These are phyloP conservation scores for Macrotyloma uniflorum DNA, from an alignment of 306 rosid genomes.

Conservation along the genomic window DNA sequence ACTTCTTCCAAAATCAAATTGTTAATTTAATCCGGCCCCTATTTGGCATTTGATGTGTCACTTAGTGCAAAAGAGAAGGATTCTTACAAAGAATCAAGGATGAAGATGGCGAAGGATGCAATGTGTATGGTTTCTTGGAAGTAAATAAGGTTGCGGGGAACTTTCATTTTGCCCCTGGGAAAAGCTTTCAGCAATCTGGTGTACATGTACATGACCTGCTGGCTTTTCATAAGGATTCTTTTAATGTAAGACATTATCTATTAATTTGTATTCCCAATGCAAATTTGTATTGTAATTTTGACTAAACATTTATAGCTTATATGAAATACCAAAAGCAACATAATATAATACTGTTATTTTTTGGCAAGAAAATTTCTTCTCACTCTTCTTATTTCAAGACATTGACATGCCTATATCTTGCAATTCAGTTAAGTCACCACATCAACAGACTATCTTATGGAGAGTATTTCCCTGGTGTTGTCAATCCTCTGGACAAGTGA, in stretches of 20 bases:
- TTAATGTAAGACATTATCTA: constrained; percentile 72
- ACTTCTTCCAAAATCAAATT: constrained; percentile 20
- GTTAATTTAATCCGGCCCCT: constrained; percentile 12
- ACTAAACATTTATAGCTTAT: not conserved
- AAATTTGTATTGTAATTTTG: constrained; percentile 1
- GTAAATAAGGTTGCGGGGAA: constrained; percentile 98
- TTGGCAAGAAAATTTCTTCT: not conserved
- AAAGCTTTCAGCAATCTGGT: constrained; percentile 96
- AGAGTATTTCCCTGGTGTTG: constrained; percentile 89
- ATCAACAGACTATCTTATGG: constrained; percentile 86
- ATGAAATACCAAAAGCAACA: not conserved
- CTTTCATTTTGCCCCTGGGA: constrained; percentile 98
- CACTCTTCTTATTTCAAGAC: constrained; percentile 27
- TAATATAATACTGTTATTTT: not conserved
- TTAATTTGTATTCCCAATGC: constrained; percentile 17
- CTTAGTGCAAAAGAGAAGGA: constrained; percentile 98
- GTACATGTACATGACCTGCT: constrained; percentile 87
- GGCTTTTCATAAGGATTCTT: constrained; percentile 95
- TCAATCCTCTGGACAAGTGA: constrained; percentile 92
- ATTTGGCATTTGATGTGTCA: constrained; percentile 31
- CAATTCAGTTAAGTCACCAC: constrained; percentile 81
- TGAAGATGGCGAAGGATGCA: constrained; percentile 98
- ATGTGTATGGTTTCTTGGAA: constrained; percentile 91
- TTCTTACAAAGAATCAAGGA: constrained; percentile 94
- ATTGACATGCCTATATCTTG: constrained; percentile 26